Evolutionary conservation across 1,284 basidiomycete genomes (phyloP), one percentile per base, ranked within the genome.

Genomic region (Austroboletus niveus): DNA sequence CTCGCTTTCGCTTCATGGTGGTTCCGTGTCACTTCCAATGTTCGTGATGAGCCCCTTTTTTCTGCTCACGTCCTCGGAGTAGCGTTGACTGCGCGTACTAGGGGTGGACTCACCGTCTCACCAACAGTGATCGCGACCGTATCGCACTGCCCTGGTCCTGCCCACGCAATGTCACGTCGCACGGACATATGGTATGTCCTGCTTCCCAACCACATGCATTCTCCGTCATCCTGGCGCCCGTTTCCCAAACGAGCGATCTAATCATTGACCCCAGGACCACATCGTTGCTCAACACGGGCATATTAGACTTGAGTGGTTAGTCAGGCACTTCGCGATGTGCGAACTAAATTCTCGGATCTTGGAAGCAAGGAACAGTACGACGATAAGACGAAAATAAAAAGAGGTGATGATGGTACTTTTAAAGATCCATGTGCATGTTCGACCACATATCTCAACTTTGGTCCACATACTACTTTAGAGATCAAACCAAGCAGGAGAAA

Each of bases 331-430:
- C 6, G 15, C 15, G 36, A 24, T 44, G 17, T 17, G 48, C 27
- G 32, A 42, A 34, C 20, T 24, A 30, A 45, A 24, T 17, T 9
- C 22, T 40, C 39, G 39, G 20, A 31, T 42, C 30, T 17, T 32
- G 30, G 32, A 42, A 35, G 30, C 9, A 34, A 52, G 22, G 22
- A 30, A n/a, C 5, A 20, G 12, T 17, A 42, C 46, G 32, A 39
- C 14, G 40, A 32, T 49, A 40, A 17, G 43, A 52, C 30, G 45
- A 24, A 45, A 43, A 60, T 47, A 47, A 42, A n/a, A 17, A 4
- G 20, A 5, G 9, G 11, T n/a, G 41, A 20, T 24, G 15, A 39
- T 27, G 7, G 3, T 38, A 3, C 15, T 5, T 48, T 48, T 17
- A 51, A 45, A 52, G 10, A 20, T 36, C 20, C 42, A 38, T 48